phyloP scores from a whole-genome alignment of 1,284 basidiomycete genomes.

The Cutaneotrichosporon curvatum region DNA sequence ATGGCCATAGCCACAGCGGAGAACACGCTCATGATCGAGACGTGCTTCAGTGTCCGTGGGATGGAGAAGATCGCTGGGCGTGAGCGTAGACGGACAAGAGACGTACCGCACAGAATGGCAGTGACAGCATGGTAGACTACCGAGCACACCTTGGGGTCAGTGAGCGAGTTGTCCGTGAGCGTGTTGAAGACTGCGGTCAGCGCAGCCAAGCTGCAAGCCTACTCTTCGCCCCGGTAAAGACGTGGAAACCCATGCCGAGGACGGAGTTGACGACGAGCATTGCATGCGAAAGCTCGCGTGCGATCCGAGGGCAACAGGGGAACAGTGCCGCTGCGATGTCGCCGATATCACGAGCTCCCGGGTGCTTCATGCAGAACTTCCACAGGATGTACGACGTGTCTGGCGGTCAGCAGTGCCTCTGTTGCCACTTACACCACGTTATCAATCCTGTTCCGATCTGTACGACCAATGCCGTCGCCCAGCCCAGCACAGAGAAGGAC shows the following conservation, averaged over 20 bases:
- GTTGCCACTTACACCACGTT: conserved; percentile 34
- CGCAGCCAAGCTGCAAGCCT: not conserved
- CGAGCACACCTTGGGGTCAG: no score
- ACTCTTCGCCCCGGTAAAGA: conserved; percentile 44
- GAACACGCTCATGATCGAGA: conserved; percentile 44
- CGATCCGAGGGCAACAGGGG: conserved; percentile 36
- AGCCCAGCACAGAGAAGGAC: conserved; percentile 35
- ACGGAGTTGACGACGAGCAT: conserved; percentile 41
- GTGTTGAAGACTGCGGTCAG: conserved; percentile 51
- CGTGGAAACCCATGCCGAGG: conserved; percentile 46
- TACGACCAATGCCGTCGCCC: conserved; percentile 49
- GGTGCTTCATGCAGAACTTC: conserved; percentile 56
- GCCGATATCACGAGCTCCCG: conserved; percentile 57
- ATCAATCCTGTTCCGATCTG: conserved; percentile 53
- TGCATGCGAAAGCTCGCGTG: conserved; percentile 31
- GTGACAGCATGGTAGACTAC: conserved; percentile 53
- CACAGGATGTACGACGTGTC: conserved; percentile 40
- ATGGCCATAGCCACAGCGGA: conserved; percentile 55
- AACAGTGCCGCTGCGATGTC: conserved; percentile 56
- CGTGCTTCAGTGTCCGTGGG: conserved; percentile 53
- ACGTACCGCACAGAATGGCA: conserved; percentile 39
- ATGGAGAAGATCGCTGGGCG: conserved; percentile 49
- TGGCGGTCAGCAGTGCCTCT: conserved; percentile 3
- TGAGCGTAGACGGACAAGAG: no score
- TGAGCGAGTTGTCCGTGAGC: conserved; percentile 52